Evolutionary conservation across 164 flowering plant genomes (phyloP), one percentile per base, ranked within the genome.

Genomic region (Vitis rotundifolia): DNA sequence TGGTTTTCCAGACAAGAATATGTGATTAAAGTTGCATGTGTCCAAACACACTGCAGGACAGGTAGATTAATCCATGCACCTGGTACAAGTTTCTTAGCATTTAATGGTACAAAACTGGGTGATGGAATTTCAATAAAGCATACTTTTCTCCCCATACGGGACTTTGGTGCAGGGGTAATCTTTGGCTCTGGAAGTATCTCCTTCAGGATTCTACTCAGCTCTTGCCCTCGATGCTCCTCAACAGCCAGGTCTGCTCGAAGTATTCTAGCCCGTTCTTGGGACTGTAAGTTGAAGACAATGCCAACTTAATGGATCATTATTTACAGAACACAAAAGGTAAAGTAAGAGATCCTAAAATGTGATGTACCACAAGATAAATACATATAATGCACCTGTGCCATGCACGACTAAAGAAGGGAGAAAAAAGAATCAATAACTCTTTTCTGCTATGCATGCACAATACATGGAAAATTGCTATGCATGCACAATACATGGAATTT

Each of bases 141-240:
- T 82, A 89, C 93, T 75, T 84, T 92, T 88, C 96, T 86, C 72
- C 79, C 85, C 47, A 78, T 74, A 68, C 87, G 87, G 73, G 82
- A 62, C 73, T 78, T 85, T 59, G 79, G 81, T 28, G 66, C 61
- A 73, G 51, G 75, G 16, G 83, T 61, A 0, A 74, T 61, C 73
- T 80, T 86, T 49, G 94, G 88, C 56, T 89, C 90, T 53, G 87
- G 91, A 71, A 88, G 81, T 63, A 86, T 78, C 76, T 88, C 92
- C 80, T 85, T 82, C 68, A 91, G 72, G 61, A 94, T 87, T 80
- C 86, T 87, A 75, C 76, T 73, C 48, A 91, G 82, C 77, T 94
- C 97, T 76, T 81, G 70, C 47, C 81, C 88, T 37, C 89, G 89
- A 22, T 90, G 90, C 77, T 92, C 96, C 82, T 94, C 97, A 78